Conservation (phyloP, 495 filamentous ascomycete species). For the Penicillium flavigenum region DNA sequence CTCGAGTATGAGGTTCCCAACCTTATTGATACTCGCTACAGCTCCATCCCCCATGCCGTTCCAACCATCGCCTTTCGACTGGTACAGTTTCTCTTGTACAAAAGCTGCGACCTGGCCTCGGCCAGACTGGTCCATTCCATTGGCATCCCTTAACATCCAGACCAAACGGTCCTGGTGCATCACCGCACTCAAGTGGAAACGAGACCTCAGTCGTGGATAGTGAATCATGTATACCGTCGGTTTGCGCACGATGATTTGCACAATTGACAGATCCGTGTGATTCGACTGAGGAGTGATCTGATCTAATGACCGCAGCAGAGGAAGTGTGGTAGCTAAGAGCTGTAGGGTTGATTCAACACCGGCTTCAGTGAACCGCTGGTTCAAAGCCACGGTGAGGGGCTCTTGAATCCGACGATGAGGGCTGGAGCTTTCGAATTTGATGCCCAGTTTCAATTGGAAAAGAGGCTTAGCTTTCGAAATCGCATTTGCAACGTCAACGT, state of each 20-base stretch:
- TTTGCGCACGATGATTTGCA: constrained; percentile 43
- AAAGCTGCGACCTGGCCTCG: constrained; percentile 19
- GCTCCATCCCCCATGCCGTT: constrained; percentile 48
- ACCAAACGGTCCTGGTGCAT: constrained; percentile 32
- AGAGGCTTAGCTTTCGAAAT: constrained; percentile 28
- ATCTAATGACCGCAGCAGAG: constrained; percentile 65
- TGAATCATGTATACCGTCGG: constrained; percentile 46
- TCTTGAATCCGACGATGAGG: constrained; percentile 75
- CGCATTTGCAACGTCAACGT: constrained; percentile 26
- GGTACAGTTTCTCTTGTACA: constrained; percentile 38
- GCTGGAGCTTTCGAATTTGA: constrained; percentile 60
- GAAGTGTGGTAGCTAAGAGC: constrained; percentile 61
- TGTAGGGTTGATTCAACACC: constrained; percentile 56
- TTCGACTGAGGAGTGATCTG: constrained; percentile 34
- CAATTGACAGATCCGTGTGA: constrained; percentile 25
- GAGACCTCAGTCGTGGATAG: constrained; percentile 38
- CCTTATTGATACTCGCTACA: constrained; percentile 36
- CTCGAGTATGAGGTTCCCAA: constrained; percentile 43
- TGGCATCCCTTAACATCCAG: constrained; percentile 46
- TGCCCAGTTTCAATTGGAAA: constrained; percentile 33
- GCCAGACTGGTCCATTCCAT: constrained; percentile 15
- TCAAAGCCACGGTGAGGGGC: constrained; percentile 60
- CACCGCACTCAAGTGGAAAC: constrained; percentile 38
- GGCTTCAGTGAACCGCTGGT: constrained; percentile 43
- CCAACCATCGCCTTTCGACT: constrained; percentile 50